Conservation (phyloP, 805 yeast genomes). For the Nadsonia fulvescens region DNA sequence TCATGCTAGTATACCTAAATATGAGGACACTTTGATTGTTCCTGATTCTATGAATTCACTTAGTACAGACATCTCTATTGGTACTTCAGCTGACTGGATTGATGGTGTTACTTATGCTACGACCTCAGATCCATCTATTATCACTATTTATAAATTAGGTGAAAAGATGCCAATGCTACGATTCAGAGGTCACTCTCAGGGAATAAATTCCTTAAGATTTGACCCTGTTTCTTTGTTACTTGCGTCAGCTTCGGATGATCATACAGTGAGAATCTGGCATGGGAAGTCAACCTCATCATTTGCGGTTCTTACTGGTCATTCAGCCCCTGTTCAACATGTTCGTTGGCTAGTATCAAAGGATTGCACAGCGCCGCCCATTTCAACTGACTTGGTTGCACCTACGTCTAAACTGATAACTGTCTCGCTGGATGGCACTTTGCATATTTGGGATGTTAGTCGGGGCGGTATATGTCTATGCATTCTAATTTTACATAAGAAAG, state of each 20-base stretch:
- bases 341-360: too few species aligned
- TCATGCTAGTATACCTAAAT: conserved; percentile 7
- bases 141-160: conserved; percentile 36
- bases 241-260: conserved; percentile 67
- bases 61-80: conserved; percentile 1
- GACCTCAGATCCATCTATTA: conserved; percentile 39
- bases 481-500: conserved; percentile 28
- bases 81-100: conserved; percentile 42
- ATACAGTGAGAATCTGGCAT: conserved; percentile 55
- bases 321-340: conserved; percentile 13
- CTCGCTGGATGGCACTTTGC: conserved; percentile 53
- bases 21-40: too few species aligned
- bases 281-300: conserved; percentile 37
- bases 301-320: conserved; percentile 10
- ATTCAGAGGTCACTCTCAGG: conserved; percentile 46
- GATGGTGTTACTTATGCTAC: conserved; percentile 49
- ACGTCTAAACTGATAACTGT: conserved; percentile 26
- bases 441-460: conserved; percentile 32
- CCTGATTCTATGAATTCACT: too few species aligned
- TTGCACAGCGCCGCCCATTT: too few species aligned
- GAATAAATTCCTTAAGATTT: conserved; percentile 38
- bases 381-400: conserved; percentile 6
- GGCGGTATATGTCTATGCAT: conserved; percentile 17
- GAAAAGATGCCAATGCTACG: conserved; percentile 31
- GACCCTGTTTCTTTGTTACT: conserved; percentile 34